Evolutionary conservation across 208 protist species (phyloP).

Genomic region (Acanthamoeba triangularis): DNA sequence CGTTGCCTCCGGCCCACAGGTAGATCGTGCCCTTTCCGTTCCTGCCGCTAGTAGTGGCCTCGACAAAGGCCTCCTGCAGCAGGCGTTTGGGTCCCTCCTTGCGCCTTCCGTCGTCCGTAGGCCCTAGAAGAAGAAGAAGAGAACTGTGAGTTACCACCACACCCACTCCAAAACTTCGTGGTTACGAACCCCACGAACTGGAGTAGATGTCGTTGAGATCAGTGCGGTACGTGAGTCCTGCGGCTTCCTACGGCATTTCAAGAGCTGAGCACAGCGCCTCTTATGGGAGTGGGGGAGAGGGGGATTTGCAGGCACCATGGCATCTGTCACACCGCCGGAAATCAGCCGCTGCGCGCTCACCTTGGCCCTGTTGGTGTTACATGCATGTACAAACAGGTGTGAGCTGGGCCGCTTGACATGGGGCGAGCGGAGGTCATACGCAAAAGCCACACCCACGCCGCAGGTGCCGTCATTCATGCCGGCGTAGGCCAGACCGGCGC

Average conservation of each 20-base stretch:
- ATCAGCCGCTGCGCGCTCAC: not conserved
- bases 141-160: not conserved
- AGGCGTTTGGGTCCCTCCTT: not conserved
- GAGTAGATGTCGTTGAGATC: slow-evolving; percentile 32
- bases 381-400: too few species aligned
- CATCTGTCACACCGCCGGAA: not conserved
- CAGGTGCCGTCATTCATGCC: not conserved
- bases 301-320: not conserved
- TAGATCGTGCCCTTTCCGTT: not conserved
- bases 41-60: not conserved
- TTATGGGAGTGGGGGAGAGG: not conserved
- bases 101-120: not conserved
- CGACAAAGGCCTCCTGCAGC: not conserved
- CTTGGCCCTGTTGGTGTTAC: not conserved
- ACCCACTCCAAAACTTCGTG: not conserved
- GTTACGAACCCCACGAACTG: not conserved
- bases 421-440: not conserved
- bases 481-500: slow-evolving; percentile 1
- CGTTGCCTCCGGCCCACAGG: slow-evolving; percentile 43
- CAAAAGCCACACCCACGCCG: not conserved
- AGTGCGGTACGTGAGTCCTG: not conserved
- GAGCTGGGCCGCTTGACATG: too few species aligned
- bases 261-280: not conserved
- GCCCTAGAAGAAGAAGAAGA: not conserved
- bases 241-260: not conserved